phyloP scores from a whole-genome alignment of 2,329 filamentous ascomycete genomes.

The Sordariomycetes sp. region DNA sequence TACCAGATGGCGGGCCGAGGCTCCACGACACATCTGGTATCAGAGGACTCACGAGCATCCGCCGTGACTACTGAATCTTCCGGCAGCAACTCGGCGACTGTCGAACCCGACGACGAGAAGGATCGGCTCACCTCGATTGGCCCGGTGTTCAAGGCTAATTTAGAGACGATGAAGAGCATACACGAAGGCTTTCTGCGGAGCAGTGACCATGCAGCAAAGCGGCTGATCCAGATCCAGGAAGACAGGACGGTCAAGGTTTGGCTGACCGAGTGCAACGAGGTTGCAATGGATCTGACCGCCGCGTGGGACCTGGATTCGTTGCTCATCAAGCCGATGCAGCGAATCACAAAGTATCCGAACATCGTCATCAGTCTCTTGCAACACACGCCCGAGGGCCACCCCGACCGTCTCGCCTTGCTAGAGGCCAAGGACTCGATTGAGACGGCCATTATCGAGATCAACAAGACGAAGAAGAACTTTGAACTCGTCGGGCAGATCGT shows the following conservation, averaged over 20 bases:
- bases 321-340: conserved; percentile 94
- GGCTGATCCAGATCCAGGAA: conserved; percentile 51
- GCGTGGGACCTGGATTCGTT: conserved; percentile 94
- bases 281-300: conserved; percentile 81
- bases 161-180: conserved; percentile 48
- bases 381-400: conserved; percentile 71
- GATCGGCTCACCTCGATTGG: conserved; percentile 43
- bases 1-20: conserved; percentile 35
- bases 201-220: conserved; percentile 51
- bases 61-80: conserved; percentile 16
- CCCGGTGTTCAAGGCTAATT: conserved; percentile 42
- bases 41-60: conserved; percentile 29
- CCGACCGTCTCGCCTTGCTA: conserved; percentile 60
- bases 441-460: conserved; percentile 72
- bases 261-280: conserved; percentile 86
- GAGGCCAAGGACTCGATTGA: conserved; percentile 43
- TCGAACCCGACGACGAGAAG: conserved; percentile 36
- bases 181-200: conserved; percentile 55
- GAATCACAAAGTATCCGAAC: conserved; percentile 87
- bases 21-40: conserved; percentile 13
- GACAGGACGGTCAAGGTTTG: conserved; percentile 64
- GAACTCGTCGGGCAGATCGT: conserved; percentile 88
- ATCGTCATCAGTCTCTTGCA: conserved; percentile 72
- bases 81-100: conserved; percentile 18
- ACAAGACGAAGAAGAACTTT: conserved; percentile 90